phyloP scores from a whole-genome alignment of 2,329 filamentous ascomycete species.

The Xylariaceae sp. region DNA sequence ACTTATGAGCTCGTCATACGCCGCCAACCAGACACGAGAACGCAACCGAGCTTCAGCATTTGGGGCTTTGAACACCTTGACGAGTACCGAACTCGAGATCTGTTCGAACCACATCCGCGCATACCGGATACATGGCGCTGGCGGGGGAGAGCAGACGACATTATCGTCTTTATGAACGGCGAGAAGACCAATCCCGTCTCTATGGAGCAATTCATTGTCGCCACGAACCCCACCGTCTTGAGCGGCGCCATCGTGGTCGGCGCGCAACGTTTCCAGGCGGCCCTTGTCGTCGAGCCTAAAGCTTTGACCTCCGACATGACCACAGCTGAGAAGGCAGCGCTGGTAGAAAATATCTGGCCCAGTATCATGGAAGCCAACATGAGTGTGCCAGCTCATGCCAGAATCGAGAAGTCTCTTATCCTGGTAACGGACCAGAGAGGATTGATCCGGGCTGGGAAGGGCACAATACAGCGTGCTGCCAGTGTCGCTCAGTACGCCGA shows the following conservation, averaged over 20 bases:
- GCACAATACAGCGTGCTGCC: constrained; percentile 17
- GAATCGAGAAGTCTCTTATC: constrained; percentile 21
- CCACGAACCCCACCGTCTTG: constrained; percentile 11
- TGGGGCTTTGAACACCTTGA: constrained; percentile 12
- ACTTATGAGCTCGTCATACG: constrained; percentile 22
- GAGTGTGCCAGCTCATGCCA: constrained; percentile 18
- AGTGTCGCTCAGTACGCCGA: constrained; percentile 18
- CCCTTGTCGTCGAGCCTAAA: constrained; percentile 19
- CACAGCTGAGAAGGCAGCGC: constrained; percentile 17
- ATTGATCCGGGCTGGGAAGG: constrained; percentile 22
- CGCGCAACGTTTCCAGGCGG: constrained; percentile 21
- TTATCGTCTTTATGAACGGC: constrained; percentile 29
- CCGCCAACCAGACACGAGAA: constrained; percentile 8
- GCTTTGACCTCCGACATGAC: too few relatives aligned
- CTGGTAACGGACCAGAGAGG: constrained; percentile 13
- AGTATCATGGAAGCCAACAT: constrained; percentile 22
- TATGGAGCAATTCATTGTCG: constrained; percentile 23
- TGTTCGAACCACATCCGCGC: constrained; percentile 21
- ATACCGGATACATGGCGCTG: constrained; percentile 23
- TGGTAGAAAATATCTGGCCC: constrained; percentile 23
- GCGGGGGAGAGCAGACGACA: constrained; percentile 26
- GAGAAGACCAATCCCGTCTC: constrained; percentile 27
- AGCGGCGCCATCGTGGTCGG: constrained; percentile 20
- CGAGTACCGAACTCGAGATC: constrained; percentile 19
- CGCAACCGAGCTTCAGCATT: constrained; percentile 17